Evolutionary conservation across 139 green algal species (phyloP).

Genomic region (Chlorella sp.): DNA sequence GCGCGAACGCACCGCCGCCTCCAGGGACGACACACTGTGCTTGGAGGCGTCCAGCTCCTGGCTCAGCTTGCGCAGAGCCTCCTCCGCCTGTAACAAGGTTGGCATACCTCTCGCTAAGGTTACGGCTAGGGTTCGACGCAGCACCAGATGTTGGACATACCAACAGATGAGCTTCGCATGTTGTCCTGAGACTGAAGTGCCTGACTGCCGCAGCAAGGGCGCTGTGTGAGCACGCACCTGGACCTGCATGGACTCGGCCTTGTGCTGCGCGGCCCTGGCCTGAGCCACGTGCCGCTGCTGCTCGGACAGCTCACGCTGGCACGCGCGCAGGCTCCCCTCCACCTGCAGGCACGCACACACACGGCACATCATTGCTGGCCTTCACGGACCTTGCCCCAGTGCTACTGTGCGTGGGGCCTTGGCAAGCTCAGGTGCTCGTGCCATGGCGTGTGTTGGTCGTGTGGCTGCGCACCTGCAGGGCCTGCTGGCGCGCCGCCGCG

Average conservation of each 20-base stretch:
- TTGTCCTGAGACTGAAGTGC: too few relatives aligned
- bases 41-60: constrained; percentile 3
- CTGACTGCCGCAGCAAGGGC: too few relatives aligned
- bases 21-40: constrained; percentile 4
- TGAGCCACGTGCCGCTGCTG: neutral
- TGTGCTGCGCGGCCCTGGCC: neutral
- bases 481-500: neutral
- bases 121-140: too few relatives aligned
- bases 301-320: constrained; percentile 8
- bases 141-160: too few relatives aligned
- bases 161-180: too few relatives aligned
- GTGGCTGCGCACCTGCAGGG: neutral
- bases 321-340: constrained; percentile 2
- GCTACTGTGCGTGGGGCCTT: too few relatives aligned
- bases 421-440: too few relatives aligned
- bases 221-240: neutral
- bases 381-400: too few relatives aligned
- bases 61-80: constrained; percentile 19
- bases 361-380: too few relatives aligned
- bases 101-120: too few relatives aligned
- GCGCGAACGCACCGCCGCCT: constrained; percentile 9
- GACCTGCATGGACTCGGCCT: neutral
- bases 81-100: constrained; percentile 17
- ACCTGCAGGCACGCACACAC: neutral
- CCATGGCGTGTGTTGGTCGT: too few relatives aligned